Evolutionary conservation across 768 basidiomycete genomes (phyloP).

Genomic region (Serendipita sp.): DNA sequence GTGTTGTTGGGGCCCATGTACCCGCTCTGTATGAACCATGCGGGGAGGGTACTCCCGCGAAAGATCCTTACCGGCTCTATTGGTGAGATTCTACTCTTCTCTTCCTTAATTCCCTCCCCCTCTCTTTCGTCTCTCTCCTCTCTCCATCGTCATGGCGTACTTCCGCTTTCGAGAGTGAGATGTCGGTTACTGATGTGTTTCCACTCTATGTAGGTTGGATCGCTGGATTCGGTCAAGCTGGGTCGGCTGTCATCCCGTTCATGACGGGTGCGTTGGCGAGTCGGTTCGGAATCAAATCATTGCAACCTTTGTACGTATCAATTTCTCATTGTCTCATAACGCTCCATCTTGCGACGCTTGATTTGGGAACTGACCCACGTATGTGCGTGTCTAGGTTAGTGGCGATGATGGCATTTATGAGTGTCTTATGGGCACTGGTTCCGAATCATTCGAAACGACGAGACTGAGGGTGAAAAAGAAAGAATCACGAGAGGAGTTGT

Average conservation of each 20-base stretch:
- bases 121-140: constrained; percentile 7
- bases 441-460: constrained; percentile 18
- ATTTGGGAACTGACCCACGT: too few relatives aligned
- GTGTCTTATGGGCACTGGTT: constrained; percentile 40
- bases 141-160: not conserved
- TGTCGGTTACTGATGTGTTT: not conserved
- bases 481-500: not conserved
- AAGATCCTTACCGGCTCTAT: constrained; percentile 47
- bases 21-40: constrained; percentile 48
- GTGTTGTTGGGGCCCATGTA: constrained; percentile 36
- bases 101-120: constrained; percentile 3
- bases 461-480: constrained; percentile 6
- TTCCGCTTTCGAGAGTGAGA: not conserved
- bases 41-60: constrained; percentile 49
- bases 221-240: constrained; percentile 33
- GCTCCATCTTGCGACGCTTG: not conserved
- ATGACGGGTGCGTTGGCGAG: constrained; percentile 46
- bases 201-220: constrained; percentile 19
- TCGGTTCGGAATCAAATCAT: constrained; percentile 40
- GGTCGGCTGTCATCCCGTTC: constrained; percentile 57
- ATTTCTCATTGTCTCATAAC: not conserved
- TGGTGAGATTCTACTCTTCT: constrained; percentile 26
- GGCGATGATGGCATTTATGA: constrained; percentile 44
- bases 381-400: constrained; percentile 28
- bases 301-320: constrained; percentile 40